Conservation (phyloP, 2,329 filamentous ascomycete genomes). For the Ceratocystis albifundus region DNA sequence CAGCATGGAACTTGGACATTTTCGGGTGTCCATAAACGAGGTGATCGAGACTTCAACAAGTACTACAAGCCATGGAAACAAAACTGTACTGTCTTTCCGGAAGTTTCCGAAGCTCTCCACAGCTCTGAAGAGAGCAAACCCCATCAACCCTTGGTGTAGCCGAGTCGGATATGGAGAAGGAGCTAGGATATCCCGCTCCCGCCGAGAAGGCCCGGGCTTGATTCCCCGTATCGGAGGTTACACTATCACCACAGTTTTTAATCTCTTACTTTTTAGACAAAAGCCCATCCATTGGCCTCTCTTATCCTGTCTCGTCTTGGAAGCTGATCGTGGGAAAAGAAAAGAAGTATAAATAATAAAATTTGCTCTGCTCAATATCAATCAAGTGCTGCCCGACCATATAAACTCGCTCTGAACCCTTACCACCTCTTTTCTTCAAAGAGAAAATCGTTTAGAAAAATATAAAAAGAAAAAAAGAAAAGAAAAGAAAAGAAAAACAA, state of each 20-base stretch:
- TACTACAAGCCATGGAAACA: too few relatives aligned
- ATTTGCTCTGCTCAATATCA: constrained; percentile 14
- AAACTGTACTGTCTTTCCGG: too few relatives aligned
- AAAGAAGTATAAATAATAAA: constrained; percentile 4
- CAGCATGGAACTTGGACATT: too few relatives aligned
- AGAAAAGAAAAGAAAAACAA: neutral
- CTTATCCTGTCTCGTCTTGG: too few relatives aligned
- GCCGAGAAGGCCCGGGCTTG: constrained; percentile 25
- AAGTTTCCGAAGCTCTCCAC: neutral
- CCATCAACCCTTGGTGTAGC: neutral
- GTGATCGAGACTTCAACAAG: too few relatives aligned
- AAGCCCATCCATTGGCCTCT: too few relatives aligned
- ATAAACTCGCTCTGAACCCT: neutral
- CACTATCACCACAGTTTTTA: too few relatives aligned
- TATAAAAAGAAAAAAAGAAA: constrained; percentile 8
- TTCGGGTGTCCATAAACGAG: too few relatives aligned
- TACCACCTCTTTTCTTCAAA: constrained; percentile 9
- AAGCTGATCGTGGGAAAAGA: neutral
- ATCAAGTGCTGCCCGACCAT: constrained; percentile 14
- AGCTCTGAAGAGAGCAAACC: neutral
- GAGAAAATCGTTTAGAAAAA: neutral
- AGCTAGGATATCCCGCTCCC: constrained; percentile 13
- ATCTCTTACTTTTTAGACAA: too few relatives aligned
- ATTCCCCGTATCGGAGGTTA: constrained; percentile 25
- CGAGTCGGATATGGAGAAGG: constrained; percentile 15